A percentile compares a stretch with the other conserved stretches of the same genome.
phyloP scores from a whole-genome alignment of 257 asterid genomes.

The Nicotiana sylvestris region DNA sequence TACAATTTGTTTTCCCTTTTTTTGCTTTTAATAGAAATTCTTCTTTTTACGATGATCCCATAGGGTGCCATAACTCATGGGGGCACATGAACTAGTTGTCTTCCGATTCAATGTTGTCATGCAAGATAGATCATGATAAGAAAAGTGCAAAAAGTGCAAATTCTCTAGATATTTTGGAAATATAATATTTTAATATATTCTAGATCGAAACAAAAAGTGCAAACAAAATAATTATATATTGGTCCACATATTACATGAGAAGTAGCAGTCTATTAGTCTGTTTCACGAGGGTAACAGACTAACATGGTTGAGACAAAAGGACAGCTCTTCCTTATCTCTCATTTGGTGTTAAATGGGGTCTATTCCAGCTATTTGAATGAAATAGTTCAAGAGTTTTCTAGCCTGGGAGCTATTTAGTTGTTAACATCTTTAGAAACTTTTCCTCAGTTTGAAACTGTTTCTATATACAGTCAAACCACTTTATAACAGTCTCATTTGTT shows the following conservation, averaged over 20 bases:
- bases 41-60: neutral
- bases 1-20: neutral
- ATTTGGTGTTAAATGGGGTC: neutral
- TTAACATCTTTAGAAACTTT: neutral
- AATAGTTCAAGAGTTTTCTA: neutral
- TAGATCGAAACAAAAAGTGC: neutral
- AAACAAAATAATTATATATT: neutral
- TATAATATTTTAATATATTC: too few relatives aligned
- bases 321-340: neutral
- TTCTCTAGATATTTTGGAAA: too few relatives aligned
- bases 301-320: slow-evolving; percentile 3
- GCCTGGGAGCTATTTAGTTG: neutral
- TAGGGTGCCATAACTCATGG: neutral
- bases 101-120: neutral
- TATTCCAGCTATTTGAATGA: neutral
- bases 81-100: neutral
- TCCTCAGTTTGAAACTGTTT: neutral
- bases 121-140: neutral
- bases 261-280: neutral
- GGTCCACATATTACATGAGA: neutral
- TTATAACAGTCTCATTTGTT: too few relatives aligned
- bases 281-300: neutral
- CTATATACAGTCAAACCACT: neutral
- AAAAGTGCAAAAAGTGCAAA: neutral
- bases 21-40: neutral